phyloP scores from a whole-genome alignment of 2,329 filamentous ascomycete genomes.

The Apiospora kogelbergensis region DNA sequence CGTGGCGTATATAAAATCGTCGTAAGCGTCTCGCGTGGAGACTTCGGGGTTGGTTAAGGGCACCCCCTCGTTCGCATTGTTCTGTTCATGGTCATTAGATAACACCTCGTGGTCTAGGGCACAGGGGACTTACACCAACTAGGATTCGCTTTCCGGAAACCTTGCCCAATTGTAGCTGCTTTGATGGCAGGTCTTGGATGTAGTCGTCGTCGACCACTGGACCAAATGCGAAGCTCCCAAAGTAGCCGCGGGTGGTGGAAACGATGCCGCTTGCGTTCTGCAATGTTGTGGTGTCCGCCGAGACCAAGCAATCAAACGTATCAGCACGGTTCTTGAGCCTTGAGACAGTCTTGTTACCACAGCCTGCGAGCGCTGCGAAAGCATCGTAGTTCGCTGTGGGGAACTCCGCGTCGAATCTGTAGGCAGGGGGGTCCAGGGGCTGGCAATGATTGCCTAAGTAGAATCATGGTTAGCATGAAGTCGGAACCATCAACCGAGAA shows the following conservation, averaged over 20 bases:
- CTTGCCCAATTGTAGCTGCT: constrained; percentile 24
- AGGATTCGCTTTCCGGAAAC: constrained; percentile 19
- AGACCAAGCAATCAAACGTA: constrained; percentile 35
- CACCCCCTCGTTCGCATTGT: constrained; percentile 39
- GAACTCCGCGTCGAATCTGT: constrained; percentile 22
- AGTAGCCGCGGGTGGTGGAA: constrained; percentile 24
- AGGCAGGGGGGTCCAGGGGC: constrained; percentile 26
- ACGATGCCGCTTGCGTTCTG: constrained; percentile 35
- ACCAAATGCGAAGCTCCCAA: constrained; percentile 34
- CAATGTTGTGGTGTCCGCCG: constrained; percentile 31
- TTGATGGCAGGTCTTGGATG: constrained; percentile 30
- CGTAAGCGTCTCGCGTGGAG: constrained; percentile 29
- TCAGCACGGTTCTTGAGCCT: constrained; percentile 17
- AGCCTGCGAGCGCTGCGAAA: constrained; percentile 35
- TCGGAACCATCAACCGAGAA: constrained; percentile 20
- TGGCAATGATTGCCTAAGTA: constrained; percentile 25
- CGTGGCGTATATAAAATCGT: constrained; percentile 30
- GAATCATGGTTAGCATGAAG: constrained; percentile 16
- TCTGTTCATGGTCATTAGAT: constrained; percentile 9
- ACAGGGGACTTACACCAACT: constrained; percentile 33
- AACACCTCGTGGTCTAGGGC: background rate
- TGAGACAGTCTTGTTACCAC: constrained; percentile 22
- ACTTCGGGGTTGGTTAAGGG: constrained; percentile 37
- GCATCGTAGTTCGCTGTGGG: constrained; percentile 27
- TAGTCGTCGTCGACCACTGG: constrained; percentile 38